Base-by-base conservation (phyloP, 106 monocot species). In the Posidonia australis region DNA sequence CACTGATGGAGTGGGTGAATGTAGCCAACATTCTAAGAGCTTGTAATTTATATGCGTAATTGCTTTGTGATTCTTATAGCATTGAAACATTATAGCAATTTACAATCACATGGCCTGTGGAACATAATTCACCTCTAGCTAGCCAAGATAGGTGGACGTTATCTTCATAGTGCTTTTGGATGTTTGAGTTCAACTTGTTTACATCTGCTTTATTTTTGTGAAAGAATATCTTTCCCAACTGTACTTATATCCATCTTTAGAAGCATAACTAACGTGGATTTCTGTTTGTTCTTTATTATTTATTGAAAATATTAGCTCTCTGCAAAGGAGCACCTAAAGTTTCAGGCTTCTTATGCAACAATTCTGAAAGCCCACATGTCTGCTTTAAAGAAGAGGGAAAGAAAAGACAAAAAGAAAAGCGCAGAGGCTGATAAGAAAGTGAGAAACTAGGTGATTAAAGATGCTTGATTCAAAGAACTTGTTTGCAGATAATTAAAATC, bases 331-430 rank as follows among this genome's bases (percentile, higher is more conserved):
- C 77, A 86, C 64, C 71, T 63, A 49, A 71, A 66, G 47, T 86
- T 86, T 62, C 83, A 86, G 54, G 52, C 83, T 65, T 86, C 86
- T 26, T 86, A 86, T 74, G 83, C 86, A 21, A 82, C 82, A 7
- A 60, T 86, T n/a, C 80, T 86, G 24, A 86, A 75, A 77, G 83
- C 83, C 26, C 86, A 83, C 57, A 83, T 83, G 86, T 68, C 62
- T 24, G 77, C 86, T 45, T 59, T 86, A 72, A 86, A 86, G 83
- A 86, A 86, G 74, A 77, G 83, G 60, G 82, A 79, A 64, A 69
- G 74, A 29, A 86, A 77, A 62, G 86, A 82, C 54, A 83, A 66
- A 71, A 86, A 80, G 69, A 80, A 77, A 69, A 51, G 57, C n/a
- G 56, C 62, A 0, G 77, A 77, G 30, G 65, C 58, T 46, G 75